Percentiles rank a stretch among this genome's conserved stretches.
phyloP scores from a whole-genome alignment of 1,139 yeast species.

The Sugiyamaella castrensis region DNA sequence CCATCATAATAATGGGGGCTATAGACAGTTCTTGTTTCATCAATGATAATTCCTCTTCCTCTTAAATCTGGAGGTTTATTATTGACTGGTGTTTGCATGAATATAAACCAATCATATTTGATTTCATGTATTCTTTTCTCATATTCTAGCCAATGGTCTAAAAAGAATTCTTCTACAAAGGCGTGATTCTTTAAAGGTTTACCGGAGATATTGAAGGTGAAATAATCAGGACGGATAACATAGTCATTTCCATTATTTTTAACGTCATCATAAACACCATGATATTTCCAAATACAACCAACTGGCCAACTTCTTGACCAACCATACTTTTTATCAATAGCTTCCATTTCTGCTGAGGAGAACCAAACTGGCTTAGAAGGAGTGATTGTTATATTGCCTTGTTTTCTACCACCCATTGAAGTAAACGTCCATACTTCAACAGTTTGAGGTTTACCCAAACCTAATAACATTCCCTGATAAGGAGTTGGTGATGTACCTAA shows the following conservation, averaged over 20 bases:
- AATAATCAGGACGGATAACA: conserved; percentile 50
- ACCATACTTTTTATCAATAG: conserved; percentile 60
- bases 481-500: conserved; percentile 35
- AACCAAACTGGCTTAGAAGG: conserved; percentile 81
- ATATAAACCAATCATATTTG: conserved; percentile 49
- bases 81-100: conserved; percentile 81
- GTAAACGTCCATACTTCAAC: conserved; percentile 66
- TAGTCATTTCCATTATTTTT: conserved; percentile 32
- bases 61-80: conserved; percentile 61
- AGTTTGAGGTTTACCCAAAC: conserved; percentile 68
- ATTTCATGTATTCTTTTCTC: conserved; percentile 41
- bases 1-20: conserved; percentile 95
- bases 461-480: conserved; percentile 44
- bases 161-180: conserved; percentile 61
- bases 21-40: conserved; percentile 50
- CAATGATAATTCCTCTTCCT: conserved; percentile 13
- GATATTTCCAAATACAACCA: conserved; percentile 80
- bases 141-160: conserved; percentile 53
- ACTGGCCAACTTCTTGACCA: conserved; percentile 73
- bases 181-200: conserved; percentile 43
- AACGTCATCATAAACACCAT: conserved; percentile 81
- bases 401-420: conserved; percentile 67
- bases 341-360: conserved; percentile 33
- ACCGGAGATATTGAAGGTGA: conserved; percentile 44
- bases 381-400: conserved; percentile 52